These are phyloP conservation scores for Penicillium capsulatum DNA, from an alignment of 2,329 filamentous ascomycete genomes.

Conservation along the genomic window DNA sequence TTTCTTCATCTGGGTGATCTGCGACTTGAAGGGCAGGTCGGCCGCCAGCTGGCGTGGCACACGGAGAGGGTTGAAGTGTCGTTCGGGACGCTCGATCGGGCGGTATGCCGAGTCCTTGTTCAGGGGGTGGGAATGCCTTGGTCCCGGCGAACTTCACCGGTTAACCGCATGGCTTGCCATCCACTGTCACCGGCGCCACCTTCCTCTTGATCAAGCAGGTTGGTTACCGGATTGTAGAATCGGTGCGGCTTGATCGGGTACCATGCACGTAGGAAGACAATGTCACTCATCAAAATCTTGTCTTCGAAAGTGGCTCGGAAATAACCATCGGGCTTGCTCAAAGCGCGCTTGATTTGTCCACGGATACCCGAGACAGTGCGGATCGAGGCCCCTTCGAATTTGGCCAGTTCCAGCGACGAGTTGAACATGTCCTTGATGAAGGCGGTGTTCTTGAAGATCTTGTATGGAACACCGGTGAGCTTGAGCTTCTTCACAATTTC, in stretches of 20 bases:
- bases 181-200: slow-evolving; percentile 33
- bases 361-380: slow-evolving; percentile 93
- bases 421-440: slow-evolving; percentile 99
- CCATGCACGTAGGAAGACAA: slow-evolving; percentile 95
- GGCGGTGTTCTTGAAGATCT: slow-evolving; percentile 98
- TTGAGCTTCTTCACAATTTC: slow-evolving; percentile 99
- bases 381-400: slow-evolving; percentile 94
- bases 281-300: slow-evolving; percentile 94
- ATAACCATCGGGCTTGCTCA: slow-evolving; percentile 88
- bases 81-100: slow-evolving; percentile 53
- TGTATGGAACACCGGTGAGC: slow-evolving; percentile 86
- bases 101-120: slow-evolving; percentile 84
- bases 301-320: slow-evolving; percentile 98
- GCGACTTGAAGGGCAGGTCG: slow-evolving; percentile 84
- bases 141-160: slow-evolving; percentile 80
- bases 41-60: slow-evolving; percentile 58
- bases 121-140: slow-evolving; percentile 70
- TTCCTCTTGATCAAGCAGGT: slow-evolving; percentile 64
- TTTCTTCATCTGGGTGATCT: slow-evolving; percentile 76
- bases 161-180: slow-evolving; percentile 91
- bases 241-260: slow-evolving; percentile 91
- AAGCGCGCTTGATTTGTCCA: slow-evolving; percentile 93
- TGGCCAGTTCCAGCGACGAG: slow-evolving; percentile 86
- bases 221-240: slow-evolving; percentile 95
- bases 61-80: slow-evolving; percentile 68